phyloP scores from a whole-genome alignment of 1,284 basidiomycete genomes.

The Ceraceosorus bombacis region DNA sequence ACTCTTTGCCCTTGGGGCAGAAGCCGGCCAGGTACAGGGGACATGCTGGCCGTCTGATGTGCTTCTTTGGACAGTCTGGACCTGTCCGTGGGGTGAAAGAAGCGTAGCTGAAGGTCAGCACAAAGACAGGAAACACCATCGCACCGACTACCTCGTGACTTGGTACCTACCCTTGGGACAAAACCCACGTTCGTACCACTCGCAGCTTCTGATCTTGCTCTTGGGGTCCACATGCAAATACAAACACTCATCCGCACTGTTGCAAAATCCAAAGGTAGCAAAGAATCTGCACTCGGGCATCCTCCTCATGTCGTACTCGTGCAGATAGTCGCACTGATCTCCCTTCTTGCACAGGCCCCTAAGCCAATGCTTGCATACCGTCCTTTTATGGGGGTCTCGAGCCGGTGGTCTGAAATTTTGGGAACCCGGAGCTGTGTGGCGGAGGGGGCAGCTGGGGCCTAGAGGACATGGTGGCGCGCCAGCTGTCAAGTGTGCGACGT shows the following conservation, averaged over 20 bases:
- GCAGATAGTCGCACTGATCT: slow-evolving; percentile 94
- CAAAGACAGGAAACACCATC: no score
- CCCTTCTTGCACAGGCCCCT: slow-evolving; percentile 97
- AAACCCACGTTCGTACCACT: slow-evolving; percentile 90
- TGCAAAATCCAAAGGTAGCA: slow-evolving; percentile 95
- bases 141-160: no score
- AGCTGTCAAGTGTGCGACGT: slow-evolving; percentile 5
- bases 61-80: slow-evolving; percentile 81
- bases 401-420: slow-evolving; percentile 81
- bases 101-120: background rate
- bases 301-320: slow-evolving; percentile 93
- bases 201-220: slow-evolving; percentile 70
- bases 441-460: slow-evolving; percentile 75
- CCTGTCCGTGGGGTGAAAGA: slow-evolving; percentile 51
- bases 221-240: slow-evolving; percentile 95
- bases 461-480: slow-evolving; percentile 60
- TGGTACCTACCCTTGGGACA: slow-evolving; percentile 53
- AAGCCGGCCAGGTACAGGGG: slow-evolving; percentile 87
- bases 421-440: slow-evolving; percentile 76
- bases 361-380: slow-evolving; percentile 97
- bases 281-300: slow-evolving; percentile 99
- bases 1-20: slow-evolving; percentile 86
- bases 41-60: slow-evolving; percentile 82
- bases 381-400: slow-evolving; percentile 54
- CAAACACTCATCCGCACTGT: slow-evolving; percentile 93